A percentile compares a stretch with the other conserved stretches of the same genome.
phyloP scores from a whole-genome alignment of 495 filamentous ascomycete species.

The Lasiosphaeriaceae sp. region DNA sequence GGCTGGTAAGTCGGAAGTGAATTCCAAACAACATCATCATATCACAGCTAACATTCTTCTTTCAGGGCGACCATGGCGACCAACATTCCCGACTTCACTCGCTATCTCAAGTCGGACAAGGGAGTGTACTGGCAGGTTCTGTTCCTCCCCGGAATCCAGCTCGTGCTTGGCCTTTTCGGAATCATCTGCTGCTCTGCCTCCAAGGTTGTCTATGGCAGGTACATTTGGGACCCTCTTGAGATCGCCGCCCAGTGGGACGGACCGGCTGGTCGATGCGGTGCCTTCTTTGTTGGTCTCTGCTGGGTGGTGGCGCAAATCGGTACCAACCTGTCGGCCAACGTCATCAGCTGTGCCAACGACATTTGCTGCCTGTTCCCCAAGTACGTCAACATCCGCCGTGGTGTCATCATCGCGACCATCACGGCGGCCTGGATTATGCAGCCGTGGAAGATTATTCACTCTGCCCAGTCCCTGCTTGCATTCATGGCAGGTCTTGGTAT shows the following conservation, averaged over 20 bases:
- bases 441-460: slow-evolving; percentile 61
- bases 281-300: slow-evolving; percentile 50
- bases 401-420: slow-evolving; percentile 57
- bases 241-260: slow-evolving; percentile 52
- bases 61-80: slow-evolving; percentile 30
- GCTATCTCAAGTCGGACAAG: slow-evolving; percentile 49
- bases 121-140: slow-evolving; percentile 54
- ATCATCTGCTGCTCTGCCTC: slow-evolving; percentile 49
- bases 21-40: too few relatives aligned
- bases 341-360: slow-evolving; percentile 63
- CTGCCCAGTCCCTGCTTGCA: slow-evolving; percentile 52
- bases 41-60: slow-evolving; percentile 10
- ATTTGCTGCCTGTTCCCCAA: slow-evolving; percentile 55
- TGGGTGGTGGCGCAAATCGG: slow-evolving; percentile 56
- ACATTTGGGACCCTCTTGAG: slow-evolving; percentile 56
- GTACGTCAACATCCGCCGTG: slow-evolving; percentile 59
- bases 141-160: slow-evolving; percentile 55
- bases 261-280: slow-evolving; percentile 44
- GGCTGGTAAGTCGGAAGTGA: slow-evolving; percentile 15
- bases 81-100: slow-evolving; percentile 58
- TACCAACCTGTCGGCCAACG: slow-evolving; percentile 65
- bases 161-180: slow-evolving; percentile 47
- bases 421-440: slow-evolving; percentile 56
- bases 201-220: slow-evolving; percentile 50
- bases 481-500: slow-evolving; percentile 52